phyloP scores from a whole-genome alignment of 352 stramenopile genomes.

The Lagenidium giganteum region DNA sequence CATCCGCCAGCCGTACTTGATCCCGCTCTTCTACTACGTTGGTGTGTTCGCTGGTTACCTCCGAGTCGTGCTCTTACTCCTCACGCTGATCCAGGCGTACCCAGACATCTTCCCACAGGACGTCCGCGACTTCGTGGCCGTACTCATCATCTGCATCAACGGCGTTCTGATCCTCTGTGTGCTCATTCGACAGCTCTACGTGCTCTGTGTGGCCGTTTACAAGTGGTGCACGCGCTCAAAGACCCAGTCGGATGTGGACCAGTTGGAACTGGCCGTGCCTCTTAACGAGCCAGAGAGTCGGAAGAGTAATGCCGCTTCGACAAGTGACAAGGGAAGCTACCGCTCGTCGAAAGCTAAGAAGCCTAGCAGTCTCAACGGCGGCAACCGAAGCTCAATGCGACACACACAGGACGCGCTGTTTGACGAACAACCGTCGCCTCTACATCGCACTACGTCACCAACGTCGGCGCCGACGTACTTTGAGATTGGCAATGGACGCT shows the following conservation, averaged over 20 bases:
- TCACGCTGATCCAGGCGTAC: slow-evolving; percentile 32
- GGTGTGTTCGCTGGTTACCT: slow-evolving; percentile 30
- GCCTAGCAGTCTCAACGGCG: neutral
- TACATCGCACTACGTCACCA: slow-evolving; percentile 13
- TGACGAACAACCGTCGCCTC: slow-evolving; percentile 10
- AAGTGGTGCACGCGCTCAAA: slow-evolving; percentile 16
- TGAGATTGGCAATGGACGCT: slow-evolving; percentile 3
- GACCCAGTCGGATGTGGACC: neutral
- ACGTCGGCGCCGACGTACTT: neutral
- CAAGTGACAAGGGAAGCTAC: neutral
- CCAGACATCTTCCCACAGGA: slow-evolving; percentile 30
- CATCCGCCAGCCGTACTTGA: slow-evolving; percentile 31
- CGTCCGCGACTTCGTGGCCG: slow-evolving; percentile 29
- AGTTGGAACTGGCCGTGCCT: slow-evolving; percentile 17
- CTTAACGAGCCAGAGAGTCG: slow-evolving; percentile 1
- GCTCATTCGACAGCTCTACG: slow-evolving; percentile 33
- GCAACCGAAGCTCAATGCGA: neutral
- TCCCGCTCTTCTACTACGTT: slow-evolving; percentile 34
- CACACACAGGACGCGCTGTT: neutral
- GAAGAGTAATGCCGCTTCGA: neutral
- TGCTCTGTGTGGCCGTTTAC: slow-evolving; percentile 12
- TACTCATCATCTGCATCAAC: slow-evolving; percentile 41
- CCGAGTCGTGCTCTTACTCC: slow-evolving; percentile 34
- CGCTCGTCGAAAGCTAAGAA: neutral
- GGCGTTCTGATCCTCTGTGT: slow-evolving; percentile 34